Evolutionary conservation across 495 filamentous ascomycete species (phyloP).

Genomic region (Aspergillus affinis): DNA sequence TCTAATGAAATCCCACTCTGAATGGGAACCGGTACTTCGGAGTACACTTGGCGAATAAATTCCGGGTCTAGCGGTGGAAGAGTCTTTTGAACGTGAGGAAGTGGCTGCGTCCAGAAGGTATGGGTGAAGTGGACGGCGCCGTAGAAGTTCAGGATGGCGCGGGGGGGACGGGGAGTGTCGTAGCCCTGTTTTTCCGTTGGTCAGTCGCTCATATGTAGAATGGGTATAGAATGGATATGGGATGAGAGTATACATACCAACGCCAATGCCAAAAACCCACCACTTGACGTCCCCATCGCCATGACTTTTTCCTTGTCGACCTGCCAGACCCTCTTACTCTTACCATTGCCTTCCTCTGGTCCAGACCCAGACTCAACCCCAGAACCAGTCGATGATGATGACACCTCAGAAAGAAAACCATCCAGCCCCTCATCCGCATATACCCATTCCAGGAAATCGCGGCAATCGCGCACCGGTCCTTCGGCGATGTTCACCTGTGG

Average conservation of each 20-base stretch:
- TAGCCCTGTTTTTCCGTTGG: slow-evolving; percentile 26
- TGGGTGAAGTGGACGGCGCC: slow-evolving; percentile 36
- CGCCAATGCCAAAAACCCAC: slow-evolving; percentile 30
- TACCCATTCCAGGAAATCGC: slow-evolving; percentile 31
- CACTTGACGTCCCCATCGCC: slow-evolving; percentile 35
- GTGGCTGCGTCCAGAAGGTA: slow-evolving; percentile 57
- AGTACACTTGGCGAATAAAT: slow-evolving; percentile 30
- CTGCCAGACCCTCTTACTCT: too few relatives aligned
- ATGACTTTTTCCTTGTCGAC: slow-evolving; percentile 31
- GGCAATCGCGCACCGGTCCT: slow-evolving; percentile 33
- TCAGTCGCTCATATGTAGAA: background rate
- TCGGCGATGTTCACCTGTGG: slow-evolving; percentile 30
- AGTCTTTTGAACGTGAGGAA: slow-evolving; percentile 60
- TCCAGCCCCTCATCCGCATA: slow-evolving; percentile 25
- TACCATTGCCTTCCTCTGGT: too few relatives aligned
- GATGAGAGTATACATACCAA: slow-evolving; percentile 23
- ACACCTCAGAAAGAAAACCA: slow-evolving; percentile 13
- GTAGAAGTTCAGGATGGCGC: slow-evolving; percentile 38
- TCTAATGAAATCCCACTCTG: slow-evolving; percentile 35
- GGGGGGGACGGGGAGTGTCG: slow-evolving; percentile 21
- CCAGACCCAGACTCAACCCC: too few relatives aligned
- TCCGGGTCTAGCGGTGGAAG: slow-evolving; percentile 18
- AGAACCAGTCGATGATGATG: too few relatives aligned
- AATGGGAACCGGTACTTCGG: slow-evolving; percentile 28
- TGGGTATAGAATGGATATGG: background rate